These are phyloP conservation scores for Termitomyces heimii DNA, from an alignment of 768 basidiomycete species.

Conservation along the genomic window DNA sequence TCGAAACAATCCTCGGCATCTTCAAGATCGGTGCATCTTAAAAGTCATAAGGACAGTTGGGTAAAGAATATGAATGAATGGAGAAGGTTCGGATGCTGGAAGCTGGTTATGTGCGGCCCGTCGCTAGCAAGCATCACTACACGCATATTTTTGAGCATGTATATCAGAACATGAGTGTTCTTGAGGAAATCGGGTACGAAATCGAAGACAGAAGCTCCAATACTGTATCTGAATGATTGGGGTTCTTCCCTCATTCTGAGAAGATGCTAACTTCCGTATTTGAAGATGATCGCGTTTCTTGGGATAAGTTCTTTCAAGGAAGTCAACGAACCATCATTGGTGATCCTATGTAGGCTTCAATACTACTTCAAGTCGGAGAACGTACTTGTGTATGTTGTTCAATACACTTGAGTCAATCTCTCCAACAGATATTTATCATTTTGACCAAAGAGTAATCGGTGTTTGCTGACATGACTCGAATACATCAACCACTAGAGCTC, in stretches of 20 bases:
- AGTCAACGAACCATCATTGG: not conserved
- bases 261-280: not conserved
- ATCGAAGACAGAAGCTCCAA: not conserved
- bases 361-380: not conserved
- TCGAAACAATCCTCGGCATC: not conserved
- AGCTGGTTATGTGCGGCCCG: not conserved
- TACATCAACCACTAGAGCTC: not conserved
- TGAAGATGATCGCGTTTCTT: not conserved
- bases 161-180: not conserved
- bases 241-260: not conserved
- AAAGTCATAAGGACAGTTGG: not conserved
- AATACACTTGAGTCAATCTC: not conserved
- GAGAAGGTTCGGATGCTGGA: not conserved
- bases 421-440: not conserved
- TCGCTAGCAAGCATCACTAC: not conserved
- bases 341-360: not conserved
- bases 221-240: not conserved
- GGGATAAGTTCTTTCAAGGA: not conserved
- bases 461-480: not conserved
- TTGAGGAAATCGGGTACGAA: not conserved
- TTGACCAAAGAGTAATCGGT: not conserved
- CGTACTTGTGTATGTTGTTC: not conserved
- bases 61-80: not conserved
- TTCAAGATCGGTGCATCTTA: not conserved
- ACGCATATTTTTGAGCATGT: not conserved